Evolutionary conservation across 177 flowering plant genomes (phyloP), one percentile per base, ranked within the genome.

Genomic region (Vitis hybrid): DNA sequence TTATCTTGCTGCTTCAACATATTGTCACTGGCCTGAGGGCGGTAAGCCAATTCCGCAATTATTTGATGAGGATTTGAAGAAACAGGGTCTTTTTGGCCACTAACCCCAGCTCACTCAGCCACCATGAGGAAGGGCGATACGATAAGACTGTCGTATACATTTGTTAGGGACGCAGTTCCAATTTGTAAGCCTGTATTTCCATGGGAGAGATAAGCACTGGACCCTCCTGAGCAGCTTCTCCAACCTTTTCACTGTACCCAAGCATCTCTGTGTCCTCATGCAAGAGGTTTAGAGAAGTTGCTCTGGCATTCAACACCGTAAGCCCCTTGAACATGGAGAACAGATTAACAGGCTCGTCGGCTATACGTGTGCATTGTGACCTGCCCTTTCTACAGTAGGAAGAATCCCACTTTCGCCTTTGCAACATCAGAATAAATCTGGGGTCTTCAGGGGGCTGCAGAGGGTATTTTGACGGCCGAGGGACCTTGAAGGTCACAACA

Each of bases 131-230:
- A 18, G 19, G 14, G 20, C 1, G 55, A 6, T 11, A 11, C 5
- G 7, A 22, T 16, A 48, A 31, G 13, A 56, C 19, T 52, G 45
- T 14, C 58, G 48, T 26, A 15, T 66, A 77, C 76, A 81, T 67
- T 26, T 83, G 69, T 10, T 77, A 87, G 10, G 89, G 92, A 67
- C 79, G 84, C 67, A 95, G 22, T 39, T 86, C 97, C 65, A 96
- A 76, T 79, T 89, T 96, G 89, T 92, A 96, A 55, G 99, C 97
- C 72, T 86, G 97, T 68, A 96, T 82, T 72, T 96, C 99, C 98
- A 94, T 96, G n/a, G 99, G 98, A 51, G 95, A 81, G 56, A 93
- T 82, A 19, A 76, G 20, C 10, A 90, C 80, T 52, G 82, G 85
- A 14, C 98, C 97, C 45, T 92, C 99, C 56, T 77, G 88, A 19